Conservation (phyloP, 1,284 basidiomycete genomes). For the Tylopilus sp. region DNA sequence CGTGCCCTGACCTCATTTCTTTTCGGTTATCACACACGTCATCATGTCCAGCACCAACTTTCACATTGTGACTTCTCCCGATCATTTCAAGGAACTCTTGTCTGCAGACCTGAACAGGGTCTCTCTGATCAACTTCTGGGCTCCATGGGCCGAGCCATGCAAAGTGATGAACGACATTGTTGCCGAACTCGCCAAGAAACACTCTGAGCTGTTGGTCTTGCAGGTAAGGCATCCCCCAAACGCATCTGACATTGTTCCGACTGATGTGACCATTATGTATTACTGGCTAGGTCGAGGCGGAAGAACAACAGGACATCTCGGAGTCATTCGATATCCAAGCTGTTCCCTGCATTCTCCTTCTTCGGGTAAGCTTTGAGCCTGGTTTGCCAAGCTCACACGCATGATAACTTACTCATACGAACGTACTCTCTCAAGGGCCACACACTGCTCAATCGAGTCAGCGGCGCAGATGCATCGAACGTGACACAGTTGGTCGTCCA, state of each 20-base stretch:
- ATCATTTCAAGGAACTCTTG: slow-evolving; percentile 72
- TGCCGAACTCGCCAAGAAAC: slow-evolving; percentile 64
- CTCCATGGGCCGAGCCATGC: slow-evolving; percentile 89
- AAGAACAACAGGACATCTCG: slow-evolving; percentile 81
- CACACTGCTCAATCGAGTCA: slow-evolving; percentile 75
- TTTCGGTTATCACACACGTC: not conserved
- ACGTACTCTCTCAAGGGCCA: slow-evolving; percentile 63
- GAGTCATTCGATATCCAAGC: slow-evolving; percentile 92
- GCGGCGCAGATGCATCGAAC: slow-evolving; percentile 74
- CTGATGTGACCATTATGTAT: not conserved
- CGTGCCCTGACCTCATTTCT: too few species aligned
- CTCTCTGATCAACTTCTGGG: slow-evolving; percentile 90
- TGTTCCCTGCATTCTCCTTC: slow-evolving; percentile 83
- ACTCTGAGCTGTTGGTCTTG: slow-evolving; percentile 68
- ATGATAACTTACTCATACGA: not conserved
- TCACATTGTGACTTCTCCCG: slow-evolving; percentile 54
- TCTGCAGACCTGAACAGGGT: slow-evolving; percentile 71
- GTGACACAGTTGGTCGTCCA: slow-evolving; percentile 64
- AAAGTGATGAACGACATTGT: slow-evolving; percentile 79
- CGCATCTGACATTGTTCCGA: not conserved
- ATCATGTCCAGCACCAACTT: slow-evolving; percentile 42
- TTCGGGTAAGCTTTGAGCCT: slow-evolving; percentile 53
- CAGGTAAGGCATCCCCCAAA: slow-evolving; percentile 44
- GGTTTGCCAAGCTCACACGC: not conserved
- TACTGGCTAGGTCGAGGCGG: slow-evolving; percentile 76